These are phyloP conservation scores for Diospyros lotus DNA, from an alignment of 148 eudicot species.

Conservation along the genomic window DNA sequence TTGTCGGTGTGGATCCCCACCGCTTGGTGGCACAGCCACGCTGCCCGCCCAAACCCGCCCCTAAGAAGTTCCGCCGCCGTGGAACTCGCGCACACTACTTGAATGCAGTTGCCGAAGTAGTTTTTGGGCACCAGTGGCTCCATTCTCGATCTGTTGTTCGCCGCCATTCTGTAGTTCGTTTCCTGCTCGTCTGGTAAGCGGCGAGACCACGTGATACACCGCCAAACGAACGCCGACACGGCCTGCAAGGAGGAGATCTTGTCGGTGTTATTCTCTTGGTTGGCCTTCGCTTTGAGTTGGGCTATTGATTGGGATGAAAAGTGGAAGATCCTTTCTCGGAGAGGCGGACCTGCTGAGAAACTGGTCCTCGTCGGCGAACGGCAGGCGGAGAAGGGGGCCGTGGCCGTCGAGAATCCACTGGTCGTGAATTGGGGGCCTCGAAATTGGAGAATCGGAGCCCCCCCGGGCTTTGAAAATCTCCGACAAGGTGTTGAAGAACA, in stretches of 20 bases:
- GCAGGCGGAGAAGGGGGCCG: constrained; percentile 18
- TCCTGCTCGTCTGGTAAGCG: constrained; percentile 1
- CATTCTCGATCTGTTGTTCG: constrained; percentile 17
- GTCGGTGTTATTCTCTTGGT: constrained; percentile 3
- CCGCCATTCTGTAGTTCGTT: constrained; percentile 6
- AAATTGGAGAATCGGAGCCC: not conserved
- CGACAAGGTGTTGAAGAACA: constrained; percentile 17
- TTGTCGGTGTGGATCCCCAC: constrained; percentile 16
- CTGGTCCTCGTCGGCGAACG: constrained; percentile 20
- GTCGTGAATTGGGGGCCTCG: constrained; percentile 19
- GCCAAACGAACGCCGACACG: constrained; percentile 21
- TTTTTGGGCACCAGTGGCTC: constrained; percentile 16
- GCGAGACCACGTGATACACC: constrained; percentile 19
- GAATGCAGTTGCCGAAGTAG: constrained; percentile 21
- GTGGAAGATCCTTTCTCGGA: constrained; percentile 27
- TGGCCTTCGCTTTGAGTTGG: constrained; percentile 24
- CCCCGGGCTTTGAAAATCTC: constrained; percentile 16
- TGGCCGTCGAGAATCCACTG: constrained; percentile 22
- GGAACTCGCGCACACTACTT: constrained; percentile 8
- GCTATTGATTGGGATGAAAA: constrained; percentile 13
- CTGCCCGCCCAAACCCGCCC: constrained; percentile 21
- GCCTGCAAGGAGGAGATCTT: constrained; percentile 23
- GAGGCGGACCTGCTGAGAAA: constrained; percentile 8
- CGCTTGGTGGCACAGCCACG: constrained; percentile 8
- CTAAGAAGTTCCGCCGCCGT: constrained; percentile 10